Conservation (phyloP, 208 protist genomes). For the Wallacemonas collosoma region DNA sequence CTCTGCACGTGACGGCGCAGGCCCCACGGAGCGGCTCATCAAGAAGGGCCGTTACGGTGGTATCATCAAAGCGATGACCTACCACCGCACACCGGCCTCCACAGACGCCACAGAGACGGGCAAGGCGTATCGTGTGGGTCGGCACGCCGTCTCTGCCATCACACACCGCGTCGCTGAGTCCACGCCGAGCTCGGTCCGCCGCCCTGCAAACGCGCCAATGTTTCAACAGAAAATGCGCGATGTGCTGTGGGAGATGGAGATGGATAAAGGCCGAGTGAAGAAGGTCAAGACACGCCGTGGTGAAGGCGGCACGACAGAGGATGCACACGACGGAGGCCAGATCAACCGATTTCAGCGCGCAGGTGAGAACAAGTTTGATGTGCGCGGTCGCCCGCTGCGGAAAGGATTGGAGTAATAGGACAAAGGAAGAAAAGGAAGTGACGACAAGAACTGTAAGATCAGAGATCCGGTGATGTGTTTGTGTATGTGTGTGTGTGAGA, state of each 20-base stretch:
- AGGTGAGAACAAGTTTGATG: slow-evolving; percentile 39
- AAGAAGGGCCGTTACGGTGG: slow-evolving; percentile 41
- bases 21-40: neutral
- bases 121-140: slow-evolving; percentile 27
- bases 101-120: neutral
- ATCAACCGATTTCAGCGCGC: slow-evolving; percentile 58
- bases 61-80: slow-evolving; percentile 57
- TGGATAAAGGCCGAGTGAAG: slow-evolving; percentile 87
- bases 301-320: slow-evolving; percentile 20
- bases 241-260: slow-evolving; percentile 81
- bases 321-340: neutral
- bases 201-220: slow-evolving; percentile 51
- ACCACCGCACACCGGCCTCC: slow-evolving; percentile 12
- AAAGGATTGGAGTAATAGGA: slow-evolving; percentile 14
- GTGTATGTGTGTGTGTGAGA: too few relatives aligned
- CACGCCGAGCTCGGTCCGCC: slow-evolving; percentile 47
- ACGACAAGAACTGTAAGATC: too few relatives aligned
- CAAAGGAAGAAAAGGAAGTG: neutral
- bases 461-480: too few relatives aligned
- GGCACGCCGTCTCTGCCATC: slow-evolving; percentile 46
- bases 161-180: slow-evolving; percentile 28
- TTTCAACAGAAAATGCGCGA: slow-evolving; percentile 83
- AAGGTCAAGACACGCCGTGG: slow-evolving; percentile 48
- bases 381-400: slow-evolving; percentile 34
- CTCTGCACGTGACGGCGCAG: neutral